Evolutionary conservation across 1,284 basidiomycete species (phyloP).

Genomic region (Cryptococcus hybrid): DNA sequence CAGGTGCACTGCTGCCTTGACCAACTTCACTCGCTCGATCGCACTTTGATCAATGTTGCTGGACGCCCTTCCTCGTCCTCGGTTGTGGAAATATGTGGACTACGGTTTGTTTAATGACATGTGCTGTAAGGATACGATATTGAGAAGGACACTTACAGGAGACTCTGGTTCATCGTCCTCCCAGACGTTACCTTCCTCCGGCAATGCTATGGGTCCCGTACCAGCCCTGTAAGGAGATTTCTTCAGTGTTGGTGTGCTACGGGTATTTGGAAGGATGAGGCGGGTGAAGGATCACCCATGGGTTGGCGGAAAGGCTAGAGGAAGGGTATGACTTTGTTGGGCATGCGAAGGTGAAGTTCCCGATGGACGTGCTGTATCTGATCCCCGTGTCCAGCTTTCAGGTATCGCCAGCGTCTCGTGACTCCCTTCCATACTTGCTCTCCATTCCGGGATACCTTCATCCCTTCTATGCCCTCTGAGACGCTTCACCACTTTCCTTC

Average conservation of each 20-base stretch:
- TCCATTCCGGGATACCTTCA: not conserved
- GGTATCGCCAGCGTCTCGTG: conserved; percentile 9
- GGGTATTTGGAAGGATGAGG: not conserved
- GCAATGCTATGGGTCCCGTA: conserved; percentile 73
- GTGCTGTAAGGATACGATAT: too few relatives aligned
- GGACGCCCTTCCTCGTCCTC: too few relatives aligned
- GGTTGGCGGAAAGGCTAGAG: not conserved
- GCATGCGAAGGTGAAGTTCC: too few relatives aligned
- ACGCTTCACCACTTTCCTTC: conserved; percentile 42
- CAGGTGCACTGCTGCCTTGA: too few relatives aligned
- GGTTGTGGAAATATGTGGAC: too few relatives aligned
- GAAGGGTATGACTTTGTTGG: not conserved
- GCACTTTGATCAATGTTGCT: too few relatives aligned
- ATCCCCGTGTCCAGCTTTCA: conserved; percentile 26
- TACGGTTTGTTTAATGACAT: too few relatives aligned
- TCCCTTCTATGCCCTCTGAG: conserved; percentile 40
- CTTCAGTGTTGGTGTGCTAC: not conserved
- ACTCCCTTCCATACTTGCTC: conserved; percentile 1
- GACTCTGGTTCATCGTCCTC: conserved; percentile 41
- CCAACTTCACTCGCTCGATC: too few relatives aligned
- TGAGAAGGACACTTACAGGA: conserved; percentile 21
- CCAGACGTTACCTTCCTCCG: conserved; percentile 65
- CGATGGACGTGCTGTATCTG: too few relatives aligned
- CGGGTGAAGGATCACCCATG: conserved; percentile 22
- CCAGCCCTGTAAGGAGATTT: not conserved